Percentiles rank a stretch among this genome's conserved stretches.
These are phyloP conservation scores for Suillus sp. DNA, from an alignment of 768 basidiomycete genomes.

Conservation along the genomic window DNA sequence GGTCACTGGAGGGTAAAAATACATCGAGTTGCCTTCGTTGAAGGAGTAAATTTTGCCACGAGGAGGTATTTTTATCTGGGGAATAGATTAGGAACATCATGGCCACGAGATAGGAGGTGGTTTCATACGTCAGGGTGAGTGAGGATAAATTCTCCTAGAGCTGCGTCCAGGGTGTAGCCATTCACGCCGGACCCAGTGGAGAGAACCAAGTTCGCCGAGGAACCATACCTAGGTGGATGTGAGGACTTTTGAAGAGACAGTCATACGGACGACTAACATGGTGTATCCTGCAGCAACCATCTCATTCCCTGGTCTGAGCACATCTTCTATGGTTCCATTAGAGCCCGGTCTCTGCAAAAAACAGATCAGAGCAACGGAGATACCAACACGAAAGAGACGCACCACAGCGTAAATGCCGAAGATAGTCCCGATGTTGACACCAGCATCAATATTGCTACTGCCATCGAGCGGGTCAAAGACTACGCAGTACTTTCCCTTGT, in stretches of 20 bases:
- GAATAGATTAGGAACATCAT: constrained; percentile 9
- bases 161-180: constrained; percentile 94
- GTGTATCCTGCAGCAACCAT: constrained; percentile 99
- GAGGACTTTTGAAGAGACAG: constrained; percentile 4
- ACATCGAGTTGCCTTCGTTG: constrained; percentile 98
- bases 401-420: constrained; percentile 96
- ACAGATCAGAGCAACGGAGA: background rate
- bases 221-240: constrained; percentile 67
- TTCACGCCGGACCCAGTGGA: constrained; percentile 96
- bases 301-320: constrained; percentile 88
- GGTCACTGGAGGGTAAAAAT: constrained; percentile 82
- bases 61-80: constrained; percentile 85
- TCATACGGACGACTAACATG: constrained; percentile 59
- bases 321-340: constrained; percentile 79
- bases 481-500: constrained; percentile 92
- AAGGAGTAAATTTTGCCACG: constrained; percentile 99
- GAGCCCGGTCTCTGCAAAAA: constrained; percentile 69
- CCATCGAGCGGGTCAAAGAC: constrained; percentile 98
- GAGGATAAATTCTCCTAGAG: constrained; percentile 97
- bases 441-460: constrained; percentile 96
- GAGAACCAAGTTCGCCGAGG: constrained; percentile 94
- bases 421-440: constrained; percentile 97
- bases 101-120: constrained; percentile 4
- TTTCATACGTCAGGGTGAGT: constrained; percentile 88
- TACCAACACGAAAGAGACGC: constrained; percentile 35